phyloP scores from a whole-genome alignment of 2,329 filamentous ascomycete species.

The Fusarium tupiense region DNA sequence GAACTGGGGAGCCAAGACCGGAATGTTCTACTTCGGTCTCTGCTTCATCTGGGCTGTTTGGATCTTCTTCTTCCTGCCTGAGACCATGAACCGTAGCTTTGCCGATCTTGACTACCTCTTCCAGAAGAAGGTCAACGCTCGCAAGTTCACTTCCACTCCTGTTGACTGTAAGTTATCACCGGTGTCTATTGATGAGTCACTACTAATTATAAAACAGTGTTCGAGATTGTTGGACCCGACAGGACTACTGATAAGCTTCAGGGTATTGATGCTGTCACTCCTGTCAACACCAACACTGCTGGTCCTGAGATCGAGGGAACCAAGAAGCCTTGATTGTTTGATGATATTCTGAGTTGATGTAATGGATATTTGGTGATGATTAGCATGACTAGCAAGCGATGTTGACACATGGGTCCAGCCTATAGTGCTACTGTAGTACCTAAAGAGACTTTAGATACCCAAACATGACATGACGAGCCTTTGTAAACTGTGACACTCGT shows the following conservation, averaged over 20 bases:
- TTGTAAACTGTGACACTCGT: neutral
- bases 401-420: neutral
- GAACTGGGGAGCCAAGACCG: slow-evolving; percentile 59
- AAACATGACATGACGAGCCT: neutral
- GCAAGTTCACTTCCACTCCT: slow-evolving; percentile 48
- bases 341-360: neutral
- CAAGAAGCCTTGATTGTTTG: neutral
- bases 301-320: neutral
- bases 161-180: slow-evolving; percentile 41
- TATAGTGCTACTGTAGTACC: neutral
- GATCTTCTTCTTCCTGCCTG: slow-evolving; percentile 62
- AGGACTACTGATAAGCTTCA: slow-evolving; percentile 12
- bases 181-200: rapidly evolving
- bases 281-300: slow-evolving; percentile 17
- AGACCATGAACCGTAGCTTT: slow-evolving; percentile 63
- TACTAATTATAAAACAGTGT: slow-evolving; percentile 14
- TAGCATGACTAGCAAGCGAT: neutral
- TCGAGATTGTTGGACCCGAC: slow-evolving; percentile 16
- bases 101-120: slow-evolving; percentile 67
- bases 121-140: slow-evolving; percentile 53
- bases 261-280: slow-evolving; percentile 11
- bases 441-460: neutral
- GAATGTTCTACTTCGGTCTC: slow-evolving; percentile 56
- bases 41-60: slow-evolving; percentile 58
- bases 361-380: neutral